A percentile compares a stretch with the other conserved stretches of the same genome.
phyloP scores from a whole-genome alignment of 1,284 basidiomycete genomes.

The Mixia osmundae region DNA sequence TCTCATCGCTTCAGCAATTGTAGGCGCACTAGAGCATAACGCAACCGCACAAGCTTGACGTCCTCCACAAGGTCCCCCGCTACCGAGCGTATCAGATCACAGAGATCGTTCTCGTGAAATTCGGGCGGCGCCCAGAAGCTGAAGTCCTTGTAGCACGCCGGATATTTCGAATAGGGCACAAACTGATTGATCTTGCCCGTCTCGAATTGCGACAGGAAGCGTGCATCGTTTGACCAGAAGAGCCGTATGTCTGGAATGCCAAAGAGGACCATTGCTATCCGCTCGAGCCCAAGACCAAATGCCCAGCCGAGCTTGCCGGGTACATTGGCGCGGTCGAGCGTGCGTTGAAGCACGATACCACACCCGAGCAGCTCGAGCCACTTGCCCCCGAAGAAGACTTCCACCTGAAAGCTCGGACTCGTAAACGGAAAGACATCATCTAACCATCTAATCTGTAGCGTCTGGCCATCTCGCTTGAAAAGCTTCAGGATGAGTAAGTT shows the following conservation, averaged over 20 bases:
- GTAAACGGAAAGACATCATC: slow-evolving; percentile 97
- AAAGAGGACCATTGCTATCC: slow-evolving; percentile 95
- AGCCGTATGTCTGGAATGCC: slow-evolving; percentile 96
- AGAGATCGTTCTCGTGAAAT: slow-evolving; percentile 91
- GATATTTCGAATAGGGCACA: slow-evolving; percentile 71
- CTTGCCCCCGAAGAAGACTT: slow-evolving; percentile 84
- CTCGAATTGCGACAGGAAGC: slow-evolving; percentile 72
- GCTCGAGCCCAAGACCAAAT: slow-evolving; percentile 87
- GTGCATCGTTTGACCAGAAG: slow-evolving; percentile 80
- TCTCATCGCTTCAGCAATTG: not conserved
- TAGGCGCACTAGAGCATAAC: not conserved
- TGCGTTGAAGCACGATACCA: slow-evolving; percentile 74
- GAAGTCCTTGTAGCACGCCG: slow-evolving; percentile 67
- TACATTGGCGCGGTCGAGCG: slow-evolving; percentile 59
- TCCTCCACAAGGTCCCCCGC: slow-evolving; percentile 82
- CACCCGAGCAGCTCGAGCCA: slow-evolving; percentile 95
- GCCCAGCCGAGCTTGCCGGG: slow-evolving; percentile 83
- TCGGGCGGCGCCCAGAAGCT: slow-evolving; percentile 49
- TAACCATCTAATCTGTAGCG: slow-evolving; percentile 66
- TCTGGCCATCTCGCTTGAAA: slow-evolving; percentile 29
- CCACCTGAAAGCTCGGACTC: slow-evolving; percentile 88
- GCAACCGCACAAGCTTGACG: slow-evolving; percentile 44
- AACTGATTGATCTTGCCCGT: slow-evolving; percentile 52
- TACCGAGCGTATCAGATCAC: slow-evolving; percentile 74
- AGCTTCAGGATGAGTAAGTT: slow-evolving; percentile 67